A percentile compares a stretch with the other conserved stretches of the same genome.
Evolutionary conservation across 352 stramenopile genomes (phyloP).

Genomic region (Pythium rhizo-oryzae): DNA sequence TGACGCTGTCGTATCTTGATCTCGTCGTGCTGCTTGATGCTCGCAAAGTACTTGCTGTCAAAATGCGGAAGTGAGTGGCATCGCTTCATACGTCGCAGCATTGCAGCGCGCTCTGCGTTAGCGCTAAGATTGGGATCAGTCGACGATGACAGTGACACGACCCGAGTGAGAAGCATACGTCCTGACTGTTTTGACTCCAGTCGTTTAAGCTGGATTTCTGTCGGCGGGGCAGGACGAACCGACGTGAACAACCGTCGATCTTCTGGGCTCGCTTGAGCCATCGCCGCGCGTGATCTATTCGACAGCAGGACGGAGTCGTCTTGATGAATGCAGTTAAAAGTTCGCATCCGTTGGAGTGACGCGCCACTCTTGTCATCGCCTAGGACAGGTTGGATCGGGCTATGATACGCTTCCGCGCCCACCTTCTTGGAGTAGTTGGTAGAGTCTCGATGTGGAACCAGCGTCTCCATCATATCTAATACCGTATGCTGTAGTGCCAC

Average conservation of each 20-base stretch:
- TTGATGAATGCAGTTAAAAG: not conserved
- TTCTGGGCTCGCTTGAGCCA: not conserved
- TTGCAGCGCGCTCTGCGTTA: constrained; percentile 9
- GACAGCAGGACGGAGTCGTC: not conserved
- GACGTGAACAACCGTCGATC: constrained; percentile 1
- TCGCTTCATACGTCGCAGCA: constrained; percentile 37
- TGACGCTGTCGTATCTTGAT: not conserved
- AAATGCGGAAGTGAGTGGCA: constrained; percentile 58
- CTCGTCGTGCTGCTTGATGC: constrained; percentile 34
- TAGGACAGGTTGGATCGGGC: too few species aligned
- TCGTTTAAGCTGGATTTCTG: constrained; percentile 10
- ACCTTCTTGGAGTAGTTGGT: too few species aligned
- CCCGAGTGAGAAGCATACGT: constrained; percentile 15
- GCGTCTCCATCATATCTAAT: constrained; percentile 36
- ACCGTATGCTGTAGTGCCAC: constrained; percentile 37
- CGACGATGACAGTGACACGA: not conserved
- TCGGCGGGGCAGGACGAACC: not conserved
- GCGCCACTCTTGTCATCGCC: not conserved
- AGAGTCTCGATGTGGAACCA: too few species aligned
- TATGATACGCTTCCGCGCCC: too few species aligned
- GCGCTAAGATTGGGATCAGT: not conserved
- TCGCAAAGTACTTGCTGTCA: constrained; percentile 42
- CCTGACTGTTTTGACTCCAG: constrained; percentile 21
- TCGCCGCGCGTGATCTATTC: not conserved
- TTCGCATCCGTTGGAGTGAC: not conserved